phyloP scores from a whole-genome alignment of 805 yeast genomes.

The Saccharomycodes ludwigii region DNA sequence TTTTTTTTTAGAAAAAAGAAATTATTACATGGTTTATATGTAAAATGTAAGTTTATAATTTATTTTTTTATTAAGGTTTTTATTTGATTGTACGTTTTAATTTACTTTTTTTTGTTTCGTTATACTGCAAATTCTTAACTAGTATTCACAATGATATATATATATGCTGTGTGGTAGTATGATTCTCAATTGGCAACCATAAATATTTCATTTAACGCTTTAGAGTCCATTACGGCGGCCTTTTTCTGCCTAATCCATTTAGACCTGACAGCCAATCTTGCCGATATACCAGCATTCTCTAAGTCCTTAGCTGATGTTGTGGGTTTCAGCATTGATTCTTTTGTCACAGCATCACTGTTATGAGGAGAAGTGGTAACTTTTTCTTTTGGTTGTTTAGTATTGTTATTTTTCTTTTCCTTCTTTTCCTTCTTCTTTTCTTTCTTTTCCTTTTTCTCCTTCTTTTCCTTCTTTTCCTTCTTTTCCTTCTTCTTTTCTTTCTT shows the following conservation, averaged over 20 bases:
- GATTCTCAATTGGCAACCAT: constrained; percentile 47
- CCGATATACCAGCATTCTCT: constrained; percentile 28
- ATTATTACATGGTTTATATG: neutral
- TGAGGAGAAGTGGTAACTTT: too few species aligned
- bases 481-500: constrained; percentile 18
- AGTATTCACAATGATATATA: too few species aligned
- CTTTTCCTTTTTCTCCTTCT: constrained; percentile 20
- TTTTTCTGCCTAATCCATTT: constrained; percentile 83
- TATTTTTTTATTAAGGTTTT: neutral
- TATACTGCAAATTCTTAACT: too few species aligned
- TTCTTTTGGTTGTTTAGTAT: constrained; percentile 6
- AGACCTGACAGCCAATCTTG: constrained; percentile 67
- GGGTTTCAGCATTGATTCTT: constrained; percentile 32
- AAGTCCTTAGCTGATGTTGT: constrained; percentile 17
- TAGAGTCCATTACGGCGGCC: constrained; percentile 81
- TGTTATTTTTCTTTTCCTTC: constrained; percentile 12
- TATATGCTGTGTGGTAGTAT: neutral
- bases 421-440: constrained; percentile 19
- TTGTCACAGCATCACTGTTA: constrained; percentile 17
- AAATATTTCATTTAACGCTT: constrained; percentile 83
- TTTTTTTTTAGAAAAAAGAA: too few species aligned
- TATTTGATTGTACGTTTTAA: too few species aligned
- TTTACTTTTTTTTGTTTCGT: too few species aligned
- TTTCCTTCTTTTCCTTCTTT: constrained; percentile 18
- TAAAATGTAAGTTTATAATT: neutral